phyloP scores from a whole-genome alignment of 352 stramenopile species.

The Phytophthora idaei region DNA sequence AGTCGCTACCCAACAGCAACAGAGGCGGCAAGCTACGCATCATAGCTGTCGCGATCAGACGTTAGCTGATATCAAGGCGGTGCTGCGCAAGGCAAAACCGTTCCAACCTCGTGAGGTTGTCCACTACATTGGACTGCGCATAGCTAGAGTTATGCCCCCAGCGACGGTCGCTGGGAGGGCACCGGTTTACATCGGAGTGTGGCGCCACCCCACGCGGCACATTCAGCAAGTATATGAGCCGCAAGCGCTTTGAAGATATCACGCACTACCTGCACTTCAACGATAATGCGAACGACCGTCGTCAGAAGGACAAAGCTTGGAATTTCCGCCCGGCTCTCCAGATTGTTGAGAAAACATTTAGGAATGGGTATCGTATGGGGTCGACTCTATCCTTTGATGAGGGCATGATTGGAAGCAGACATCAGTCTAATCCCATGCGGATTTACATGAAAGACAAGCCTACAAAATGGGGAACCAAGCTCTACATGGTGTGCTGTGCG shows the following conservation, averaged over 20 bases:
- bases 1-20: background rate
- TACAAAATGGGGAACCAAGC: no score
- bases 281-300: constrained; percentile 9
- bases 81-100: background rate
- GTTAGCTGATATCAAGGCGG: constrained; percentile 5
- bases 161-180: background rate
- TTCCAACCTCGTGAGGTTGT: constrained; percentile 21
- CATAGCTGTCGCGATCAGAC: background rate
- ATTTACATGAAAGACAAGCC: no score
- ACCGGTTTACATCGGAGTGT: constrained; percentile 4
- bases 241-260: constrained; percentile 20
- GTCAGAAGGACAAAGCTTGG: constrained; percentile 13
- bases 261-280: constrained; percentile 18
- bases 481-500: no score
- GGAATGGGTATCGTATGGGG: no score
- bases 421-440: no score
- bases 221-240: constrained; percentile 20
- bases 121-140: constrained; percentile 8
- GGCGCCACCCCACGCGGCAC: constrained; percentile 11
- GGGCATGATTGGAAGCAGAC: no score
- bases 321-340: constrained; percentile 6
- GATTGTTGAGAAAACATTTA: constrained; percentile 6
- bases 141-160: constrained; percentile 8
- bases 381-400: no score
- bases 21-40: background rate